Base-by-base conservation (phyloP, 2,329 filamentous ascomycete species). In the Cladosporium halotolerans region DNA sequence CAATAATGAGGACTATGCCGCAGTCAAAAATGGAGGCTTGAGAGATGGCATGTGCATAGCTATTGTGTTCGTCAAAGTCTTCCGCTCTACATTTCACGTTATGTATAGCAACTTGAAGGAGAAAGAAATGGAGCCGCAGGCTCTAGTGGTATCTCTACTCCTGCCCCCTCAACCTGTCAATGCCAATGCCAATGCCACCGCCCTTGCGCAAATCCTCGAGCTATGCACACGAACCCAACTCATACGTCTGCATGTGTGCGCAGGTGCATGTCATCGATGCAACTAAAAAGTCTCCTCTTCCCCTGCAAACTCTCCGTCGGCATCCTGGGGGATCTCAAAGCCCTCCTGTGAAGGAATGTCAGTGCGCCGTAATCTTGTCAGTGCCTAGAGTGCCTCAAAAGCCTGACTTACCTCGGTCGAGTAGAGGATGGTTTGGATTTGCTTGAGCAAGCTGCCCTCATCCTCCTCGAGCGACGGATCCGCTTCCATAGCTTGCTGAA, bases 361-460 rank as follows among this genome's bases (percentile, higher is more conserved):
- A 50, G 47, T 14, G 23, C 5, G 7, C 23, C 23, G 23, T 28
- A 4, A 28, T 28, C 1, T 28, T 28, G 23, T 28, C 23, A 28
- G 23, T 7, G 23, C 7, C 23, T 28, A 28, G 5, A 7, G 7
- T 28, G 7, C 23, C 23, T 5, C 23, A 28, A 28, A 28, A 7
- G 23, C 7, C 23, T 8, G 23, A 53, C 68, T 62, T 69, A 81
- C 79, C 79, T 99, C 93, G 57, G 93, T 99, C 57, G 90, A 96
- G 79, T 99, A 99, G 59, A 99, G 79, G 68, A 97, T 97, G 33
- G 83, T 84, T 76, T 99, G 93, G 71, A 99, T 96, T 70, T 92
- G 85, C 81, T 96, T 96, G 70, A 97, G 81, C 58, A 99, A 77
- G 13, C 89, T 86, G 58, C 90, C 87, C 65, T 96, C 92, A 57